Percentiles rank a stretch among this genome's conserved stretches.
Conservation (phyloP, 192 early-diverging fungal genomes). For the Coemansia furcata region DNA sequence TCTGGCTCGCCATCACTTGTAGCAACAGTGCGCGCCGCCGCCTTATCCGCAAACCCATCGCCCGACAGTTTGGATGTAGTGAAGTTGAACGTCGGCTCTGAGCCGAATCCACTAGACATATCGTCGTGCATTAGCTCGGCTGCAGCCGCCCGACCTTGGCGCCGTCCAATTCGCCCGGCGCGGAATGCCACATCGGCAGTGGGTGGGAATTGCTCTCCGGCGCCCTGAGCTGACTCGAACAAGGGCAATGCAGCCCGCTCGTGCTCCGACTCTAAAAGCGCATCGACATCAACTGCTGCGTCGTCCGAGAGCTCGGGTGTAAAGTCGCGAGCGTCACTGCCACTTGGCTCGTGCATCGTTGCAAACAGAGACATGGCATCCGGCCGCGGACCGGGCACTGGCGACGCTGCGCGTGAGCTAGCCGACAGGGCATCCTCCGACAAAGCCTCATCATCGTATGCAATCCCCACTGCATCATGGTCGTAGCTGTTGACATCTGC, state of each 20-base stretch:
- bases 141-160: slow-evolving; percentile 41
- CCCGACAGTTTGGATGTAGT: slow-evolving; percentile 2
- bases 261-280: not conserved
- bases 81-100: slow-evolving; percentile 16
- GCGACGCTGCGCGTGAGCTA: slow-evolving; percentile 18
- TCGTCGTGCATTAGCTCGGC: slow-evolving; percentile 38
- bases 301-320: slow-evolving; percentile 2
- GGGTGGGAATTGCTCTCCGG: slow-evolving; percentile 16
- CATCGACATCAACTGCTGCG: slow-evolving; percentile 3
- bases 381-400: slow-evolving; percentile 26
- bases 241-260: not conserved
- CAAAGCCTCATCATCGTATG: not conserved
- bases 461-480: not conserved
- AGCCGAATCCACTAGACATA: not conserved
- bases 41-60: slow-evolving; percentile 6
- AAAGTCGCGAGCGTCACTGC: not conserved
- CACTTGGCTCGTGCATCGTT: not conserved
- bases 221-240: not conserved
- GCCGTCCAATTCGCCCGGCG: slow-evolving; percentile 36
- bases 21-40: not conserved
- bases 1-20: slow-evolving; percentile 18
- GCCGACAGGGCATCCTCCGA: not conserved
- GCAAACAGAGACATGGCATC: slow-evolving; percentile 38
- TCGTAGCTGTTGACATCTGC: not conserved
- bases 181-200: slow-evolving; percentile 6